Evolutionary conservation across 768 basidiomycete genomes (phyloP), one percentile per base, ranked within the genome.

Genomic region (Ephemerocybe angulata): DNA sequence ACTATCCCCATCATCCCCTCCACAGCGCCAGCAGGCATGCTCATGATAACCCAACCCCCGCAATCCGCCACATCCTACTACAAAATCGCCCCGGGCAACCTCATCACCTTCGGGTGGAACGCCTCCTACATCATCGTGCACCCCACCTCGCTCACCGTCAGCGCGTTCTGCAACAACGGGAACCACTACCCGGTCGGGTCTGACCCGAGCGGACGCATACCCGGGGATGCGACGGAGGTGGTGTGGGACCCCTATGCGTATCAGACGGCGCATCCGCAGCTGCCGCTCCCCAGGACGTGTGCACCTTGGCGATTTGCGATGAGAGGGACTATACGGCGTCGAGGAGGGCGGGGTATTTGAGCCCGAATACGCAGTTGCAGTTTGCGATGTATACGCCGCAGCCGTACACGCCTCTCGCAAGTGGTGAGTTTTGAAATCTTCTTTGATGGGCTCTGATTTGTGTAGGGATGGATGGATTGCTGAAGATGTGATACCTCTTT

Each of bases 91-190:
- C 70, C 74, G 1, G 73, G 72, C 52, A 78, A 88, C 59, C 73
- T 72, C 56, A 82, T 94, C 62, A 94, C 90, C 21, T 89, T 94
- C 67, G 92, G 79, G 24, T 95, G 91, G 93, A 90, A 89, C 70
- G 79, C 90, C 62, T 88, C 88, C 21, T 75, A 76, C 57, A 70
- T 95, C 44, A 73, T 85, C 58, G 76, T 75, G 43, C 81, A 77
- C 0, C 89, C 91, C 0, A 77, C 80, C 6, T 73, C 72, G 55
- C 78, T 94, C 57, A 93, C 92, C 21, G 76, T 94, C 57, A 80
- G 81, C 41, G 92, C 92, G 28, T 76, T 84, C 50, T 87, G 87
- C 67, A 82, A 83, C 11, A 91, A 91, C 65, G 87, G 88, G 6
- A 88, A 87, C 68, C 90, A 89, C 2, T 94, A 90, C 65, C 82